Base-by-base conservation (phyloP, 495 filamentous ascomycete genomes). In the Neurospora sp. region DNA sequence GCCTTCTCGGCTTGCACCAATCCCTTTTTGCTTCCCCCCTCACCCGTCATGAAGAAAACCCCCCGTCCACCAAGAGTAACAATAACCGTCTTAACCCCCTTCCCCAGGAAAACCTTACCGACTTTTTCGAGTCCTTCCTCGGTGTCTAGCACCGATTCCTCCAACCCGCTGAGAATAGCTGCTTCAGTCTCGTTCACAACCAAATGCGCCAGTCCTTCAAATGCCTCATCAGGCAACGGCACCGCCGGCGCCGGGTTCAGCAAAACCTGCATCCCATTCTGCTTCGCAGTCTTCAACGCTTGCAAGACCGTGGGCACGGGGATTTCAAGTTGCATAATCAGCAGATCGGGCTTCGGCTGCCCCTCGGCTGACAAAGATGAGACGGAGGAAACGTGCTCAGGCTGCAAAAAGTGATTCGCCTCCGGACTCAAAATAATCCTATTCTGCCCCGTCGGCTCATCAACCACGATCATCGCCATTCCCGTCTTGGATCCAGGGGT, bases 161-260 rank as follows among this genome's bases (percentile, higher is more conserved):
- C 74, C 73, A 85, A 73, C 75, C 86, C 86, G 8, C 86, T 88
- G 74, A 97, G 85, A 37, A 94, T 85, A 16, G 90, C 88, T 0
- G 94, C 93, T 81, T 99, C 96, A 0, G 91, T 94, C 83, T 99
- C 94, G 78, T 99, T 98, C 73, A 98, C 85, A 44, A 98, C 88
- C 46, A 98, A 81, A 75, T 97, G 93, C 16, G 88, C 88, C n/a
- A 98, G 84, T 4, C 87, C 88, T 2, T 73, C 69, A 78, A 92
- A 96, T 27, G 86, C 90, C n/a, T 87, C 86, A 5, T 85, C 84
- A 0, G 93, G 93, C 4, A 98, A 77, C 20, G 78, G 77, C 41
- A 90, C 87, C 10, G 94, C 96, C 16, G 93, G 93, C 5, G 92
- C 92, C 10, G 95, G 94, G 81, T 99, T 99, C 18, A 98, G 83